Conservation (phyloP, 805 yeast species). For the Candida xiaguanensis region DNA sequence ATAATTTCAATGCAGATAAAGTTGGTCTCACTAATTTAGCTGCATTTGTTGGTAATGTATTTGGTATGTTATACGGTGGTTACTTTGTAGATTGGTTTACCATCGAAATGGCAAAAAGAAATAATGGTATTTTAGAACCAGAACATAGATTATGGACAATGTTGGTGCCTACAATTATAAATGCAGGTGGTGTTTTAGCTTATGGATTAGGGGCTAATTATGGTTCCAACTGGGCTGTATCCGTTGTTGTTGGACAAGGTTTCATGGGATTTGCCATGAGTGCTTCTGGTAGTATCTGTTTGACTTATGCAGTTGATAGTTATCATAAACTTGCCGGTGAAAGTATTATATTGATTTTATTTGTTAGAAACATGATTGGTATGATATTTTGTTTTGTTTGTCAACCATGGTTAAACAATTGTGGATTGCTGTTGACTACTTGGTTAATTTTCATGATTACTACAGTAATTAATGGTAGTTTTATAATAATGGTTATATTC, state of each 20-base stretch:
- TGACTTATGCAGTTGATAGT: conserved; percentile 42
- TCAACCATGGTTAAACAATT: conserved; percentile 40
- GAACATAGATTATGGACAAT: conserved; percentile 28
- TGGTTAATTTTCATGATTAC: conserved; percentile 45
- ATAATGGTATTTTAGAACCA: conserved; percentile 30
- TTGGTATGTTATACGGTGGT: conserved; percentile 47
- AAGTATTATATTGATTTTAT: conserved; percentile 31
- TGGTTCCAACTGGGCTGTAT: conserved; percentile 38
- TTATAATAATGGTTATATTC: conserved; percentile 34
- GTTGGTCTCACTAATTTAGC: conserved; percentile 44
- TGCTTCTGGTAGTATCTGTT: conserved; percentile 40
- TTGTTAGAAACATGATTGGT: conserved; percentile 36
- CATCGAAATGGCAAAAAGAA: conserved; percentile 22
- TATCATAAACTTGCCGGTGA: conserved; percentile 44
- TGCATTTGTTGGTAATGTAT: conserved; percentile 36
- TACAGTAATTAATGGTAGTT: conserved; percentile 37
- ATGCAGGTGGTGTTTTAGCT: conserved; percentile 43
- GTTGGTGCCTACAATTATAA: conserved; percentile 34
- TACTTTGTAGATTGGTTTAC: conserved; percentile 37
- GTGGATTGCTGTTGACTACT: conserved; percentile 38
- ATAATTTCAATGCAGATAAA: conserved; percentile 33
- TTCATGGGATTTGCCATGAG: conserved; percentile 46
- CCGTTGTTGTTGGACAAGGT: conserved; percentile 44
- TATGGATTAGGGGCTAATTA: conserved; percentile 40
- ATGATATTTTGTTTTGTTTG: conserved; percentile 45